Evolutionary conservation across 1,284 basidiomycete genomes (phyloP), one percentile per base, ranked within the genome.

Genomic region (Puccinia coronata): DNA sequence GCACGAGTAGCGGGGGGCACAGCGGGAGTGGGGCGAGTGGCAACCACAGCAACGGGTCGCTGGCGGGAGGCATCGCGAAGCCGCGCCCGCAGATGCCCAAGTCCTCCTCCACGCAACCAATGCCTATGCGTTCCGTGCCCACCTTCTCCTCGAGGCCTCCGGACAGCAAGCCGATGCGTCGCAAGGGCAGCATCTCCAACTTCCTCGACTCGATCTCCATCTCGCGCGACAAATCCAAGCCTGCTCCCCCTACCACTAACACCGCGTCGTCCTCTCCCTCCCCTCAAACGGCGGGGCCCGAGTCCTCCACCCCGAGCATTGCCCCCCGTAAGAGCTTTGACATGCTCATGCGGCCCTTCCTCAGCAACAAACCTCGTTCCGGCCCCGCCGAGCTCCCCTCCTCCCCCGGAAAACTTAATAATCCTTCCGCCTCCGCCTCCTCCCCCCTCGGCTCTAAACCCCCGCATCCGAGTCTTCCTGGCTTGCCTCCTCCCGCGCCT

Each of bases 301-400:
- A 25, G 4, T n/a, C n/a, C n/a, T 25, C 28, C 14, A 16, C 36
- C 28, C 28, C 23, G 23, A 20, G 36, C 61, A 67, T 53, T 16
- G 53, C 55, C 11, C 47, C 76, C 16, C n/a, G 76, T 34, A 79
- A 79, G 55, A 79, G 76, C 55, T 69, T 69, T 12, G 76, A 78
- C 25, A 28, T 78, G 20, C 53, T 79, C 28, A 61, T 55, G 41
- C 63, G 65, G 9, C 63, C 65, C 16, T 79, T 79, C 34, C 23
- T 53, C 0, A 9, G 41, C 20, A 36, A 28, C 18, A 78, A 55
- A 39, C 23, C 63, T 53, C 25, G 63, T n/a, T 9, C 16, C 63
- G 0, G 49, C 36, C 1, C 55, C 20, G 8, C 31, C 11, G 31
- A 36, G 3, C 16, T 18, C 31, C 16, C 2, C 28, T 18, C 3